A percentile compares a stretch with the other conserved stretches of the same genome.
Evolutionary conservation across 129 eudicot genomes (phyloP).

Genomic region (Oenanthe sinensis): DNA sequence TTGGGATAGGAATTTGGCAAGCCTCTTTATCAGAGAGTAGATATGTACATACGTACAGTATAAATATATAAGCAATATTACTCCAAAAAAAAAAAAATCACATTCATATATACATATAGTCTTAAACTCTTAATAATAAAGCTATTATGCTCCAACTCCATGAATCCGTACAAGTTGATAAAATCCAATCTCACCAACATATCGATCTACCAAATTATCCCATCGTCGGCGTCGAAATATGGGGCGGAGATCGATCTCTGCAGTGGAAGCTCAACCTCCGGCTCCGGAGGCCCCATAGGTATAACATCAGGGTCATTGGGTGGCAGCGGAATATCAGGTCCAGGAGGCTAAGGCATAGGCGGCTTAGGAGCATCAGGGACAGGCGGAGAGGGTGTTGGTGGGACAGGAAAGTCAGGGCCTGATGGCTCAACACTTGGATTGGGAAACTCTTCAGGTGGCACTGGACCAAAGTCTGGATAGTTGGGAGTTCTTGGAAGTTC

Average conservation of each 20-base stretch:
- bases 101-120: neutral
- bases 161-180: neutral
- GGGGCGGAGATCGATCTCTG: neutral
- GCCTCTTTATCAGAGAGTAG: too few species aligned
- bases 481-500: neutral
- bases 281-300: neutral
- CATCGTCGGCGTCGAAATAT: neutral
- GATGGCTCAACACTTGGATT: neutral
- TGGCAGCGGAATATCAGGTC: neutral
- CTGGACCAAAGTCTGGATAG: constrained; percentile 2
- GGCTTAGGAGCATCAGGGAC: constrained; percentile 7
- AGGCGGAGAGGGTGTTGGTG: constrained; percentile 4
- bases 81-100: too few species aligned
- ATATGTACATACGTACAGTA: too few species aligned
- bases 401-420: neutral
- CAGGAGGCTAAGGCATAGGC: constrained; percentile 3
- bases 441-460: constrained; percentile 1
- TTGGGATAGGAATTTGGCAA: too few species aligned
- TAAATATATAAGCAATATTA: too few species aligned
- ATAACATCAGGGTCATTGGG: neutral
- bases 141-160: neutral
- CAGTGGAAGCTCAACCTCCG: neutral
- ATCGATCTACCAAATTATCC: neutral
- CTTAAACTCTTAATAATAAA: too few species aligned
- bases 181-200: neutral